Conservation (phyloP, 2,329 filamentous ascomycete species). For the Neofusicoccum ribis region DNA sequence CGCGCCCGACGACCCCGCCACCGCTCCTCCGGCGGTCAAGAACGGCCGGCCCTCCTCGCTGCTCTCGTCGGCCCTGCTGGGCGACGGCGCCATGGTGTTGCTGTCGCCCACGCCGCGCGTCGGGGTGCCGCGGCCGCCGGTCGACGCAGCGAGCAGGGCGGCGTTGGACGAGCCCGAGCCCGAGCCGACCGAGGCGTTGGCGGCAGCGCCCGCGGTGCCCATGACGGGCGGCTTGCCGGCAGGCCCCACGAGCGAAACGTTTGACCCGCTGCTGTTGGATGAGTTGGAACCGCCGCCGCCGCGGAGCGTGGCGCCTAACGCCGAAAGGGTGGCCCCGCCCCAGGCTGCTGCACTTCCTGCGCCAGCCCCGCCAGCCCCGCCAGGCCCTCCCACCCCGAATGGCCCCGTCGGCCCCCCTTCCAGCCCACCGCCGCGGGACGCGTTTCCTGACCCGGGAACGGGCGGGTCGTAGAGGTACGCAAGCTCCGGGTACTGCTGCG, state of each 20-base stretch:
- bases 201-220: not conserved
- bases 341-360: not conserved
- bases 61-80: not conserved
- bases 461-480: constrained; percentile 37
- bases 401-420: not conserved
- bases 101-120: not conserved
- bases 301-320: not conserved
- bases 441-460: not conserved
- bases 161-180: constrained; percentile 5
- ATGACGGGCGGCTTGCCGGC: not conserved
- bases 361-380: not conserved
- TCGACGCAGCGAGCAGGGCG: not conserved
- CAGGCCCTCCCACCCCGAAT: not conserved
- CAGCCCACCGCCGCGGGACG: not conserved
- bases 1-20: not conserved
- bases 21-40: not conserved
- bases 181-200: not conserved
- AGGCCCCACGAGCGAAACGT: not conserved
- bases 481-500: constrained; percentile 33
- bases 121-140: not conserved
- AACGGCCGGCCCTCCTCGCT: not conserved
- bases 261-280: not conserved
- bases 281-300: not conserved
- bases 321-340: not conserved
- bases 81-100: not conserved